These are phyloP conservation scores for Penicillium oxalicum DNA, from an alignment of 2,329 filamentous ascomycete genomes.

Conservation along the genomic window DNA sequence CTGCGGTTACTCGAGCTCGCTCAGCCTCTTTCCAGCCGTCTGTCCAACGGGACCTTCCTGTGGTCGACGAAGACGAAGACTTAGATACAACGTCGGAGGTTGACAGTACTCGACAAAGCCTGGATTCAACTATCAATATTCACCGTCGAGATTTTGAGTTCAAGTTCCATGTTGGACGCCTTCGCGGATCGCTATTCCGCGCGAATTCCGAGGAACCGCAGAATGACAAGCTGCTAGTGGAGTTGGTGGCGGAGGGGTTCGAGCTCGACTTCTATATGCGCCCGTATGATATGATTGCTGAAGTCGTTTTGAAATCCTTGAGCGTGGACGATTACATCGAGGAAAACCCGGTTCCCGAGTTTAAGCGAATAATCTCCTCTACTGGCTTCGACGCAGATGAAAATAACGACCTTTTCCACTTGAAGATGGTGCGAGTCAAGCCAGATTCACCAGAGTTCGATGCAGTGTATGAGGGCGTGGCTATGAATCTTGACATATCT, in stretches of 20 bases:
- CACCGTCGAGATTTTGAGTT: slow-evolving; percentile 93
- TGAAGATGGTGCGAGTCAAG: slow-evolving; percentile 88
- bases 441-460: slow-evolving; percentile 88
- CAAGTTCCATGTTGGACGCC: slow-evolving; percentile 88
- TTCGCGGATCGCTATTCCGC: slow-evolving; percentile 86
- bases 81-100: slow-evolving; percentile 57
- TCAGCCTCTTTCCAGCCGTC: slow-evolving; percentile 71
- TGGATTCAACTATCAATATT: slow-evolving; percentile 56
- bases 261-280: slow-evolving; percentile 80
- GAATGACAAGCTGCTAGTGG: slow-evolving; percentile 76
- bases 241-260: slow-evolving; percentile 85
- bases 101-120: slow-evolving; percentile 50
- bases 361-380: slow-evolving; percentile 96
- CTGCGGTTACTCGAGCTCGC: slow-evolving; percentile 42
- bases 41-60: slow-evolving; percentile 65
- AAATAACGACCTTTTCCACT: slow-evolving; percentile 72
- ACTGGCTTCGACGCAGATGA: slow-evolving; percentile 65
- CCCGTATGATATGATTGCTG: slow-evolving; percentile 86
- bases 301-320: slow-evolving; percentile 79
- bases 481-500: slow-evolving; percentile 83
- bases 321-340: slow-evolving; percentile 93
- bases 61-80: slow-evolving; percentile 63
- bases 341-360: slow-evolving; percentile 75
- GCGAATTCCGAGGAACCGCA: slow-evolving; percentile 73
- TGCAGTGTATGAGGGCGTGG: slow-evolving; percentile 84